phyloP scores from a whole-genome alignment of 2,329 filamentous ascomycete species.

The Fusarium sp. region DNA sequence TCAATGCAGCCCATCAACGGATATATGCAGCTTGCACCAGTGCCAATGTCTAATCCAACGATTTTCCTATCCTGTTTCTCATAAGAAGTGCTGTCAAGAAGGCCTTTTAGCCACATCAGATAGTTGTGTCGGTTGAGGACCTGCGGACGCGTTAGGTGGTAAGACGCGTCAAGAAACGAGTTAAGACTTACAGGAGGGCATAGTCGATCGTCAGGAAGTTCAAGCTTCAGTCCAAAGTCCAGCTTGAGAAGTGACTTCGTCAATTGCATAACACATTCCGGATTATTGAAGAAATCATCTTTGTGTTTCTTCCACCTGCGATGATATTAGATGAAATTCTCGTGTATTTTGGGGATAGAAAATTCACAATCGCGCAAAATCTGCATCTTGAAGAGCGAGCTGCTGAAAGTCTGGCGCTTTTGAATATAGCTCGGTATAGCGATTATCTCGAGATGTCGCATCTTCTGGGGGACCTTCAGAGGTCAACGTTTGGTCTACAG shows the following conservation, averaged over 20 bases:
- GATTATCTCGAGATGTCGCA: slow-evolving; percentile 38
- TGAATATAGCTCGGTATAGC: slow-evolving; percentile 54
- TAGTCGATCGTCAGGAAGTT: slow-evolving; percentile 80
- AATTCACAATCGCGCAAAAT: slow-evolving; percentile 55
- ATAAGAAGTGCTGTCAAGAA: slow-evolving; percentile 78
- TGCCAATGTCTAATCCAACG: slow-evolving; percentile 85
- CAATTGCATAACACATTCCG: slow-evolving; percentile 79
- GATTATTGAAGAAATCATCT: slow-evolving; percentile 75
- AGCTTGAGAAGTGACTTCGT: slow-evolving; percentile 80
- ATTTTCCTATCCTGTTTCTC: slow-evolving; percentile 60
- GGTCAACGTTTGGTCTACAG: not conserved
- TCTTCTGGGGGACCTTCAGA: slow-evolving; percentile 8
- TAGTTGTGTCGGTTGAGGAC: slow-evolving; percentile 83
- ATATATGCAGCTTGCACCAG: slow-evolving; percentile 92
- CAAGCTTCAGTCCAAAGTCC: slow-evolving; percentile 78
- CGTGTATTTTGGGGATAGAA: not conserved
- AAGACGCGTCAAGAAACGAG: not conserved
- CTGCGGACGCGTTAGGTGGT: slow-evolving; percentile 46
- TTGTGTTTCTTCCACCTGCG: slow-evolving; percentile 39
- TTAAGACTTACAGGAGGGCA: slow-evolving; percentile 77
- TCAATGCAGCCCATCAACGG: slow-evolving; percentile 80
- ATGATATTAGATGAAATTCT: not conserved
- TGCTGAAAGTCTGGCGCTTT: slow-evolving; percentile 56
- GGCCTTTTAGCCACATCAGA: slow-evolving; percentile 84
- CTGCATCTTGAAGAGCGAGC: slow-evolving; percentile 53